A percentile compares a stretch with the other conserved stretches of the same genome.
These are phyloP conservation scores for Fusarium protoensiforme DNA, from an alignment of 2,329 filamentous ascomycete species.

Conservation along the genomic window DNA sequence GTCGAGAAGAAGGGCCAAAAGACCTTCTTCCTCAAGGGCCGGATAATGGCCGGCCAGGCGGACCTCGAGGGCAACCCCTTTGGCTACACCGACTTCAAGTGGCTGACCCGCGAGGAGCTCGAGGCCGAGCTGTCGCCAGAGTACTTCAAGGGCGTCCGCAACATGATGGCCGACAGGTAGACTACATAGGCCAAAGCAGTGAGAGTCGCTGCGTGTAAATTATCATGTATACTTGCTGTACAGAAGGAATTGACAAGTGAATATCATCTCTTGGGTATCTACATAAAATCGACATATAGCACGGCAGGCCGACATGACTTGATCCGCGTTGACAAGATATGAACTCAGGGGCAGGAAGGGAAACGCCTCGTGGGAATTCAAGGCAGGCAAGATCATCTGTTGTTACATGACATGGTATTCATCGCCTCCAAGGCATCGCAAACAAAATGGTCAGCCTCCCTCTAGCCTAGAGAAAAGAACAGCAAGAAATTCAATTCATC, in stretches of 20 bases:
- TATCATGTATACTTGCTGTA: conserved; percentile 46
- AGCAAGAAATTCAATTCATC: conserved; percentile 31
- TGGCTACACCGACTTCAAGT: conserved; percentile 85
- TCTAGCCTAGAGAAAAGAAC: conserved; percentile 26
- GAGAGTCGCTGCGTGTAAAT: conserved; percentile 42
- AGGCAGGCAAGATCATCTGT: conserved; percentile 6
- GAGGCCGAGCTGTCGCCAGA: conserved; percentile 69
- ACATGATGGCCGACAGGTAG: conserved; percentile 86
- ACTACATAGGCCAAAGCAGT: conserved; percentile 24
- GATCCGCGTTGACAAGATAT: background rate
- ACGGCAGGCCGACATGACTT: background rate
- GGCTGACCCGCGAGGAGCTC: conserved; percentile 92
- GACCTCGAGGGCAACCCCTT: conserved; percentile 78
- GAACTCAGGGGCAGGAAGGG: background rate
- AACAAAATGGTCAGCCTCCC: conserved; percentile 22
- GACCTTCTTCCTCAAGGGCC: conserved; percentile 94
- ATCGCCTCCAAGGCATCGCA: conserved; percentile 19
- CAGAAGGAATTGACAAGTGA: conserved; percentile 32
- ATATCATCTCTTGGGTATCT: background rate
- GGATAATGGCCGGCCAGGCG: conserved; percentile 97
- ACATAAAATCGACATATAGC: background rate
- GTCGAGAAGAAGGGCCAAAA: conserved; percentile 73
- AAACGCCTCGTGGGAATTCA: background rate
- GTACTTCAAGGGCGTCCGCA: conserved; percentile 81
- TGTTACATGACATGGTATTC: conserved; percentile 25